These are phyloP conservation scores for Aspergillus pseudotamarii DNA, from an alignment of 2,329 filamentous ascomycete genomes.

Conservation along the genomic window DNA sequence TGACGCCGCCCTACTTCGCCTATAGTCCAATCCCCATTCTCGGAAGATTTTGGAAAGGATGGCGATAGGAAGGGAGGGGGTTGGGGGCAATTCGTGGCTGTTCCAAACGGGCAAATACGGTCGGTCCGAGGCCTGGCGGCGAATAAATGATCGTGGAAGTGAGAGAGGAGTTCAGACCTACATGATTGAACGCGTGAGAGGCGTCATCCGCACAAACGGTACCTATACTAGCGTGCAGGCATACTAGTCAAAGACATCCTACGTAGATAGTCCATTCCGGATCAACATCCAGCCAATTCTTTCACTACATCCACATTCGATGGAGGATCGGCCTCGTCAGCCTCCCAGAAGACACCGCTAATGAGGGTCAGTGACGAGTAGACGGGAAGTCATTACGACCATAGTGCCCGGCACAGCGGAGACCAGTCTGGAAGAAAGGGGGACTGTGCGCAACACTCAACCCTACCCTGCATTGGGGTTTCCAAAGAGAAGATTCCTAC, in stretches of 20 bases:
- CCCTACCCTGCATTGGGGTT: slow-evolving; percentile 14
- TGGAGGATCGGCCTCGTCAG: slow-evolving; percentile 17
- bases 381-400: slow-evolving; percentile 16
- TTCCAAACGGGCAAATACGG: slow-evolving; percentile 17
- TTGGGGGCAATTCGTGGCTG: slow-evolving; percentile 2
- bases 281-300: background rate
- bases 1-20: slow-evolving; percentile 1
- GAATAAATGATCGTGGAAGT: background rate
- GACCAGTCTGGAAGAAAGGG: slow-evolving; percentile 8
- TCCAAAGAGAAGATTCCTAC: background rate
- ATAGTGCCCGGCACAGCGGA: slow-evolving; percentile 14
- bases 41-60: slow-evolving; percentile 2
- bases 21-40: background rate
- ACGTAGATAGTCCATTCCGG: background rate
- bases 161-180: background rate
- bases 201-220: background rate
- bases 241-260: background rate
- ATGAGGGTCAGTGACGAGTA: slow-evolving; percentile 21
- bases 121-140: slow-evolving; percentile 17
- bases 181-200: background rate
- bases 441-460: slow-evolving; percentile 22
- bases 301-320: background rate
- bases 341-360: slow-evolving; percentile 19
- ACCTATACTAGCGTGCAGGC: slow-evolving; percentile 1
- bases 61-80: background rate